Evolutionary conservation across 306 rosid species (phyloP), one percentile per base, ranked within the genome.

Genomic region (Cucumis hystrix): DNA sequence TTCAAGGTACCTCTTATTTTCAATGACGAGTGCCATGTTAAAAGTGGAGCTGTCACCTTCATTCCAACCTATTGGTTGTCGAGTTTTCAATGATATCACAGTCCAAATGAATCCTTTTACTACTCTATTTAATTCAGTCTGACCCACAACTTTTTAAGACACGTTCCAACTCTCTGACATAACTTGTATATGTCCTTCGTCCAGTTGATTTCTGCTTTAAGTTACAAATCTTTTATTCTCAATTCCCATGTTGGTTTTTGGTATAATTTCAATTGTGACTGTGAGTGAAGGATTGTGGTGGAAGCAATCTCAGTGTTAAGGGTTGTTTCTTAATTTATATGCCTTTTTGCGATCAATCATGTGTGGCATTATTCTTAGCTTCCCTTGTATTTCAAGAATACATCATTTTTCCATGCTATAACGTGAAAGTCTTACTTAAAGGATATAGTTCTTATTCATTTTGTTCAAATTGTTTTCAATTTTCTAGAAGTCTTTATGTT

Each of bases 201-300:
- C 74, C 15, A 41, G 74, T 41, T 9, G 12, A 25, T 51, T 72
- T 5, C 76, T 72, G 59, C 76, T 51, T 51, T 69, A 37, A 69
- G 75, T 69, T 69, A 14, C 35, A 69, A 45, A 13, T 39, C 20
- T 43, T 68, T 51, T 5, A 8, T 73, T 54, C 63, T 73, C 63
- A 25, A 10, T 72, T 51, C 76, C 30, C 61, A 30, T 54, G 28
- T 33, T 73, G 33, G 17, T 18, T 73, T 54, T 47, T 16, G 59
- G 39, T 28, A 28, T 28, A 37, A 73, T 51, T 73, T 9, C 63
- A 16, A 71, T 41, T 16, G 11, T 37, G 59, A 72, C 76, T 47
- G 16, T 73, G 63, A 73, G 9, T 73, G 77, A 73, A 73, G 63
- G 77, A 52, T 73, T 73, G 40, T 54, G 9, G 25, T 73, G 18